A percentile compares a stretch with the other conserved stretches of the same genome.
These are phyloP conservation scores for Pseudoscleropodium purum DNA, from an alignment of 225 moss, liverwort and hornwort species.

Conservation along the genomic window DNA sequence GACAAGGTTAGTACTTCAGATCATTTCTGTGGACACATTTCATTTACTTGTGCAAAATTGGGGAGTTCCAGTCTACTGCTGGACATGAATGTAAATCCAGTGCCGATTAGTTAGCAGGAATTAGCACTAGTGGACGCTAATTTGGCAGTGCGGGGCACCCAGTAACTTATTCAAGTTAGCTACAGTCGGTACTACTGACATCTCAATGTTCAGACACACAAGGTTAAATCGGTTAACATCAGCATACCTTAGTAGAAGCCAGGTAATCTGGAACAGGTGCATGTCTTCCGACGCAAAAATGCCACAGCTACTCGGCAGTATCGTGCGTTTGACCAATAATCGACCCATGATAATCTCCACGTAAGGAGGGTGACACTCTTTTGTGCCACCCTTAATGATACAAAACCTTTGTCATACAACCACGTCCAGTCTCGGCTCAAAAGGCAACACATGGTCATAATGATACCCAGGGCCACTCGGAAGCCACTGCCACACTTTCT, in stretches of 20 bases:
- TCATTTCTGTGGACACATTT: background rate
- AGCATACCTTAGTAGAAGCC: constrained; percentile 8
- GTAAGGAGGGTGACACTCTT: background rate
- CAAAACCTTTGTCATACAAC: constrained; percentile 13
- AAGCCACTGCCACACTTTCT: constrained; percentile 64
- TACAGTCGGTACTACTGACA: background rate
- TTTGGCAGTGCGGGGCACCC: background rate
- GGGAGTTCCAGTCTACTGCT: background rate
- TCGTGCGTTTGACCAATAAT: background rate
- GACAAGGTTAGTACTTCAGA: background rate
- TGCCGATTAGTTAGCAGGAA: background rate
- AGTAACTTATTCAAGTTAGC: background rate
- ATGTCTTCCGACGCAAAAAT: background rate
- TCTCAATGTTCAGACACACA: background rate
- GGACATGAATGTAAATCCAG: background rate
- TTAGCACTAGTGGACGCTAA: background rate
- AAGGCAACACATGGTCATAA: constrained; percentile 57
- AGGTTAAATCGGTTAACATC: background rate
- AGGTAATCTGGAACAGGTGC: background rate
- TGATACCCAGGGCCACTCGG: constrained; percentile 52
- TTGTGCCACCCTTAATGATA: background rate
- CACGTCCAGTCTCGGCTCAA: constrained; percentile 51
- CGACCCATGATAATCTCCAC: background rate
- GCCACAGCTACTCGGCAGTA: background rate
- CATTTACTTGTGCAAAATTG: background rate